Evolutionary conservation across 116 monocot genomes (phyloP).

Genomic region (Papilionanthe hybrid): DNA sequence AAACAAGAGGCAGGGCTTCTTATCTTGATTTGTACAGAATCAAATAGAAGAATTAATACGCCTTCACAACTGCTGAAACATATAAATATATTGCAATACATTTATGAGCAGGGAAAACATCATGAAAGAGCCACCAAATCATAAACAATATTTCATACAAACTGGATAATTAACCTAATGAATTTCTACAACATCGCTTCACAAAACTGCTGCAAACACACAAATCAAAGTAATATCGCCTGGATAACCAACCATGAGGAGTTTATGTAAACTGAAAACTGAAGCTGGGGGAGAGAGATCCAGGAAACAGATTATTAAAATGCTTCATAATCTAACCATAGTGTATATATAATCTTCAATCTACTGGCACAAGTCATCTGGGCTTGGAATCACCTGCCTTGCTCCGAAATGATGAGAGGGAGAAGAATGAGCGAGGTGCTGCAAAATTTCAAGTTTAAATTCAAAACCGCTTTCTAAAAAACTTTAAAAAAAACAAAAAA

Average conservation of each 20-base stretch:
- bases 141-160: not conserved
- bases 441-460: conserved; percentile 20
- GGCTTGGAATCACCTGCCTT: conserved; percentile 69
- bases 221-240: conserved; percentile 7
- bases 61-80: not conserved
- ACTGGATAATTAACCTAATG: not conserved
- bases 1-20: not conserved
- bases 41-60: conserved; percentile 7
- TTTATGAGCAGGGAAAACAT: too few species aligned
- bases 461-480: not conserved
- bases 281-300: conserved; percentile 1
- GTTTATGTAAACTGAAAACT: not conserved
- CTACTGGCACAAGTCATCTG: conserved; percentile 31
- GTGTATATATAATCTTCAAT: not conserved
- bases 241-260: not conserved
- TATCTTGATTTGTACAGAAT: conserved; percentile 16
- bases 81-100: not conserved
- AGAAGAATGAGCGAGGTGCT: conserved; percentile 92
- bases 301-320: not conserved
- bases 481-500: too few species aligned
- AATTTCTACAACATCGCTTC: not conserved
- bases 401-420: conserved; percentile 80
- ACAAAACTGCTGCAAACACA: conserved; percentile 17
- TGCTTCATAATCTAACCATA: not conserved
- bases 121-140: not conserved